These are phyloP conservation scores for Asterochloris sp. DNA, from an alignment of 139 green algal genomes.

Conservation along the genomic window DNA sequence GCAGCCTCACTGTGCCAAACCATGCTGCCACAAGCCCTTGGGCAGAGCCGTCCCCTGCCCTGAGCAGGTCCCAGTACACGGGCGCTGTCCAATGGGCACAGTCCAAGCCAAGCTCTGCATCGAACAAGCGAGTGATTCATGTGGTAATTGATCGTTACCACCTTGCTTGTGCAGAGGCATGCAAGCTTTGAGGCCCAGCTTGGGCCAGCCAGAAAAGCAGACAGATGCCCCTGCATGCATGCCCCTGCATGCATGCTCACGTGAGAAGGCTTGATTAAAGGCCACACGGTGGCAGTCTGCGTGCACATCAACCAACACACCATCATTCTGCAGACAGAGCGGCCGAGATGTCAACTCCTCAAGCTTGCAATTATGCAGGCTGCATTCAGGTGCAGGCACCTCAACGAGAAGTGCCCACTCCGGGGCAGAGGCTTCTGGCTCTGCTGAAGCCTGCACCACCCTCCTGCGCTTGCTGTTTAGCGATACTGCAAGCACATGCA, in stretches of 20 bases:
- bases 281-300: conserved; percentile 85
- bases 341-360: too few relatives aligned
- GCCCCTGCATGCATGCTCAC: not conserved
- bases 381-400: too few relatives aligned
- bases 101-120: conserved; percentile 40
- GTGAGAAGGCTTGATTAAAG: conserved; percentile 94
- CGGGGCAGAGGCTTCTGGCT: too few relatives aligned
- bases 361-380: too few relatives aligned
- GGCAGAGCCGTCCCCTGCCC: conserved; percentile 33
- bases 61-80: conserved; percentile 45
- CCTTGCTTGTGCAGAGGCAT: not conserved
- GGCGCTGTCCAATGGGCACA: conserved; percentile 33
- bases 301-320: conserved; percentile 93
- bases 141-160: not conserved
- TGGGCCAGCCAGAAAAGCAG: not conserved
- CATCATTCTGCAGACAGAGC: conserved; percentile 70
- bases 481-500: too few relatives aligned
- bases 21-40: conserved; percentile 29
- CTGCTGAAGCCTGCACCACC: too few relatives aligned
- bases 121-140: not conserved
- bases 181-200: not conserved
- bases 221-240: not conserved
- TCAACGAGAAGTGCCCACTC: too few relatives aligned
- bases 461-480: too few relatives aligned
- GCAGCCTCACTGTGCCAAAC: conserved; percentile 15